Percentiles rank a stretch among this genome's conserved stretches.
phyloP scores from a whole-genome alignment of 148 eudicot species.

The Vaccinium corymbosum region DNA sequence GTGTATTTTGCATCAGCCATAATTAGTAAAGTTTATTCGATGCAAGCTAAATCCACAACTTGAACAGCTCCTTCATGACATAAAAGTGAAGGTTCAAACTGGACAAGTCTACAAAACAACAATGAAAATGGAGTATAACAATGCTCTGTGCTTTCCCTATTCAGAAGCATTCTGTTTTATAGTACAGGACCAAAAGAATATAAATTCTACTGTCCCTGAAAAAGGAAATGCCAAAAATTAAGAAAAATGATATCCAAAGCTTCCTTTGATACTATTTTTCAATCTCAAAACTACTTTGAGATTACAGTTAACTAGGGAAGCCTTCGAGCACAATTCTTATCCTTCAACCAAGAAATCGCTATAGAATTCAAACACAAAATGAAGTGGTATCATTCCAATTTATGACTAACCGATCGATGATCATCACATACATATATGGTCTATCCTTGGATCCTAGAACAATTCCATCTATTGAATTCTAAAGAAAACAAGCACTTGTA shows the following conservation, averaged over 20 bases:
- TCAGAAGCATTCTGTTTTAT: not conserved
- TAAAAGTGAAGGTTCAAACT: not conserved
- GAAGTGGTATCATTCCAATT: not conserved
- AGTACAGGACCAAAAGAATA: not conserved
- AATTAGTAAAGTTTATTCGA: not conserved
- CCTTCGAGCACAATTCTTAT: not conserved
- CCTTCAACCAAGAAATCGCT: not conserved
- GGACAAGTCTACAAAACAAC: not conserved
- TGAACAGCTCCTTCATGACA: not conserved
- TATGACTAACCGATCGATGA: no score
- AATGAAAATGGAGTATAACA: not conserved
- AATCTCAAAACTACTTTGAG: not conserved
- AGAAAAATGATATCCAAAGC: not conserved
- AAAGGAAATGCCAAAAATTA: not conserved
- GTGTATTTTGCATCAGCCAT: not conserved
- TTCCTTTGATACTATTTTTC: not conserved
- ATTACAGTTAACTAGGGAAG: not conserved
- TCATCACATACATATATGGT: not conserved
- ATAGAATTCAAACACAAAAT: not conserved
- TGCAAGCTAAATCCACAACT: slow-evolving; percentile 3
- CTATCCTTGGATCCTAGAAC: not conserved
- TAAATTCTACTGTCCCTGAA: not conserved
- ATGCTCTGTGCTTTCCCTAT: not conserved
- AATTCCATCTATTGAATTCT: not conserved
- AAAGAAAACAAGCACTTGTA: not conserved